phyloP scores from a whole-genome alignment of 1,284 basidiomycete genomes.

The Papiliotrema nemorosa region DNA sequence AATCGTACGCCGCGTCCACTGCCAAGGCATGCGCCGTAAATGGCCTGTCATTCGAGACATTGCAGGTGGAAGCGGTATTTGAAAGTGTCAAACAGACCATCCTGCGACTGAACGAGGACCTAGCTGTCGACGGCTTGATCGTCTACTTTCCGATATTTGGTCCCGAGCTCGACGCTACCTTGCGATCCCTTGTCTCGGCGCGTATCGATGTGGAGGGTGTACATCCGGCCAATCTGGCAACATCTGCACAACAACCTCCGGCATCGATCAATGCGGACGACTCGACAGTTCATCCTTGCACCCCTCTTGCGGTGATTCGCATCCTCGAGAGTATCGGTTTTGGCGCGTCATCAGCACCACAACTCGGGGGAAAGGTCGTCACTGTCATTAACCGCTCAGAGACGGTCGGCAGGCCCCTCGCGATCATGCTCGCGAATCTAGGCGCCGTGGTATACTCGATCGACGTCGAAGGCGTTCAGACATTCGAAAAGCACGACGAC shows the following conservation, averaged over 20 bases:
- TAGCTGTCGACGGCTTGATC: constrained; percentile 22
- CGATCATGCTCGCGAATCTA: constrained; percentile 85
- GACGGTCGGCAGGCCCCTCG: constrained; percentile 87
- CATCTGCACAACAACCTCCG: constrained; percentile 5
- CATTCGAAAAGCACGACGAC: neutral
- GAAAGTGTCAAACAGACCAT: constrained; percentile 11
- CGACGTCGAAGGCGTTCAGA: constrained; percentile 57
- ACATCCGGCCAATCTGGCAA: constrained; percentile 11
- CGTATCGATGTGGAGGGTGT: constrained; percentile 34
- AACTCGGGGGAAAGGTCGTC: constrained; percentile 21
- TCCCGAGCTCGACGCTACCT: constrained; percentile 16
- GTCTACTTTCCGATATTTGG: constrained; percentile 28
- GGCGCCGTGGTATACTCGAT: constrained; percentile 88
- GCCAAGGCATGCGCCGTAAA: constrained; percentile 13
- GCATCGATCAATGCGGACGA: constrained; percentile 8
- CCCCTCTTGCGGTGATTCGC: constrained; percentile 26
- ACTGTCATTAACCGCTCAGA: constrained; percentile 53
- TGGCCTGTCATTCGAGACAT: constrained; percentile 16
- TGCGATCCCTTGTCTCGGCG: constrained; percentile 22
- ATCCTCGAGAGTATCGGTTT: constrained; percentile 17
- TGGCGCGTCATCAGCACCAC: neutral
- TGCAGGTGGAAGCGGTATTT: neutral
- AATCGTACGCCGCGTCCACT: constrained; percentile 27
- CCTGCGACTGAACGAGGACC: constrained; percentile 16
- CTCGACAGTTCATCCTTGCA: constrained; percentile 21